Conservation (phyloP, 352 stramenopile genomes). For the Heterotrichella gracilis region DNA sequence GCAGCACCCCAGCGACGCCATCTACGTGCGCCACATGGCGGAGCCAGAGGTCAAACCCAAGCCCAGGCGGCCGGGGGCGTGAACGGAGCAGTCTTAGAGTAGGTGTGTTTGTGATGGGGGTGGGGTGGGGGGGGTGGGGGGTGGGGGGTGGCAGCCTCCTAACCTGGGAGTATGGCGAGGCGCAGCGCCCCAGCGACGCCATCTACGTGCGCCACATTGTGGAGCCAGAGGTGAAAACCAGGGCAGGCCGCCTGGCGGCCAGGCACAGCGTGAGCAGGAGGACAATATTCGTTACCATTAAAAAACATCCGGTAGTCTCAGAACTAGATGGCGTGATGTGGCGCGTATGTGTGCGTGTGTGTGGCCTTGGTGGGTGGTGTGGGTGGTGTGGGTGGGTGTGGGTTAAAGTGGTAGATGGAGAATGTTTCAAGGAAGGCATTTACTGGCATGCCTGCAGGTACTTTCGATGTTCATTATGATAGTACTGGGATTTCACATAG, state of each 20-base stretch:
- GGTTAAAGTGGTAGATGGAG: too few species aligned
- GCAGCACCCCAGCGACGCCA: conserved; percentile 61
- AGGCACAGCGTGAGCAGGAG: too few species aligned
- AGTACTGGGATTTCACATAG: too few species aligned
- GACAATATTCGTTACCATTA: too few species aligned
- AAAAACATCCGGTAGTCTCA: too few species aligned
- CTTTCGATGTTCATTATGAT: too few species aligned
- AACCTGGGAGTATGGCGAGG: conserved; percentile 80
- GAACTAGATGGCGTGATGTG: background rate
- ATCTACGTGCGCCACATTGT: conserved; percentile 57
- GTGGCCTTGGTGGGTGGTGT: conserved; percentile 56
- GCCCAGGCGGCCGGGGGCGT: background rate
- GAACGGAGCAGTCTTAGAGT: too few species aligned
- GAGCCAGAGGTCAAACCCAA: conserved; percentile 44
- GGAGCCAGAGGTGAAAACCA: conserved; percentile 41
- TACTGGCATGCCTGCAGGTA: too few species aligned
- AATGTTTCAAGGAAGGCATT: too few species aligned
- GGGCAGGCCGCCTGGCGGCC: conserved; percentile 18
- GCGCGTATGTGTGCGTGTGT: too few species aligned
- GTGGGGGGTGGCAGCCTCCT: conserved; percentile 69
- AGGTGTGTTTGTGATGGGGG: conserved; percentile 62
- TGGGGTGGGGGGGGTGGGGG: conserved; percentile 52
- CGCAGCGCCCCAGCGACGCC: conserved; percentile 63
- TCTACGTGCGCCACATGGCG: conserved; percentile 54
- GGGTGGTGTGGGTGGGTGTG: conserved; percentile 52